Evolutionary conservation across 192 early-diverging fungal genomes (phyloP), one percentile per base, ranked within the genome.

Genomic region (Backusella psychrophila): DNA sequence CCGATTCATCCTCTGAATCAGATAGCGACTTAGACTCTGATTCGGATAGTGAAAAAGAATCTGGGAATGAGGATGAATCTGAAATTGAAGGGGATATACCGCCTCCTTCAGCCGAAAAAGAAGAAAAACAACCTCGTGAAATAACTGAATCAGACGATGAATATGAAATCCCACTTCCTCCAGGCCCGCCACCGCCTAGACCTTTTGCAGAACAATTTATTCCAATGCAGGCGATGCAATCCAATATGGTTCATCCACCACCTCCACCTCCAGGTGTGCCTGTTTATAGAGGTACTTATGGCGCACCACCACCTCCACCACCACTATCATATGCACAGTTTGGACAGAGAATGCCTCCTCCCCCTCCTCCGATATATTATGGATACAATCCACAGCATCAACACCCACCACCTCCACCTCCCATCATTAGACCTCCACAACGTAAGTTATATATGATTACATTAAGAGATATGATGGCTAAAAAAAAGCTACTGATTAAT

Each of bases 161-260:
- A 19, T 67, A 73, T 73, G 80, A 81, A 36, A 77, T 81, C 19
- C 82, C 78, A 56, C 59, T 78, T 29, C 82, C 77, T 31, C 83
- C 79, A 41, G 83, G 84, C 0, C 81, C 83, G 11, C 85, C 84
- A 42, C 85, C 82, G 36, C 77, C 76, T n/a, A 76, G 75, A 69
- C 86, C 80, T 36, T 84, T 81, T 70, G 29, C 67, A 15, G 75
- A 66, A 46, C 79, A 81, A 56, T 36, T 81, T 29, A n/a, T 34
- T 44, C 71, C 75, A 8, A 69, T 73, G 35, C 49, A 36, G 56
- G 26, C 12, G 2, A 44, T 34, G 23, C 74, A 75, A 19, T 3
- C 12, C 26, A 75, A 9, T 11, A 68, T 67, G 75, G 36, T 49
- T 21, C 76, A 42, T 35, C 82, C 56, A 11, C 82, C 81, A 63